A percentile compares a stretch with the other conserved stretches of the same genome.
phyloP scores from a whole-genome alignment of 2,329 filamentous ascomycete genomes.

The Hypoxylon sp. region DNA sequence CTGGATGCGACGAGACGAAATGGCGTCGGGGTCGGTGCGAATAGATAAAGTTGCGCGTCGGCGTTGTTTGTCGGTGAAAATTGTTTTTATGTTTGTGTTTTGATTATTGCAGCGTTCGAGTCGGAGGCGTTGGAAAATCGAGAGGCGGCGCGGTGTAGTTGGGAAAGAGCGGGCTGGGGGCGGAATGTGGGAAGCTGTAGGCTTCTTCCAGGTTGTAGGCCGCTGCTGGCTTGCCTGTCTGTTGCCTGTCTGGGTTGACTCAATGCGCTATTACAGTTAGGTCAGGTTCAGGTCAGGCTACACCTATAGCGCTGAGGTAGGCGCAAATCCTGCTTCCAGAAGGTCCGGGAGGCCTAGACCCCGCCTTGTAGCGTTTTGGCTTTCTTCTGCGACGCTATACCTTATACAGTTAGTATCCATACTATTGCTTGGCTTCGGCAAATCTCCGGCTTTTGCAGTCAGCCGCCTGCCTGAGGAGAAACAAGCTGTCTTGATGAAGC shows the following conservation, averaged over 20 bases:
- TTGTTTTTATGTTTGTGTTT: constrained; percentile 52
- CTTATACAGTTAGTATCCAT: constrained; percentile 21
- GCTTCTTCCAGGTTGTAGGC: constrained; percentile 5
- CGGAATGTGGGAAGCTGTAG: constrained; percentile 13
- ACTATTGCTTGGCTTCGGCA: constrained; percentile 30
- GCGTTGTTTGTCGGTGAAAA: constrained; percentile 48
- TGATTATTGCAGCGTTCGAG: constrained; percentile 40
- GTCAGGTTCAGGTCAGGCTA: constrained; percentile 14
- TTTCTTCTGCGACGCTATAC: constrained; percentile 36
- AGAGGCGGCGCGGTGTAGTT: constrained; percentile 50
- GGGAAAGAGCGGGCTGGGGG: constrained; percentile 37
- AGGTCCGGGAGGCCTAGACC: constrained; percentile 25
- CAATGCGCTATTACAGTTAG: constrained; percentile 18
- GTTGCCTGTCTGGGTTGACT: constrained; percentile 11
- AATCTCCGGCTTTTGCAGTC: constrained; percentile 44
- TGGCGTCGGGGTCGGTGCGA: constrained; percentile 34
- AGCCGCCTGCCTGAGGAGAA: constrained; percentile 45
- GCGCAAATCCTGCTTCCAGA: constrained; percentile 21
- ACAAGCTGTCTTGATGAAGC: constrained; percentile 39
- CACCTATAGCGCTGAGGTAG: constrained; percentile 10
- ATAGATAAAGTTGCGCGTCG: constrained; percentile 49
- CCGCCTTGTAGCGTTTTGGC: constrained; percentile 19
- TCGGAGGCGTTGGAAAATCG: constrained; percentile 47
- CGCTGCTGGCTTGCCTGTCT: background rate
- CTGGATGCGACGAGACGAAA: constrained; percentile 22